Percentiles rank a stretch among this genome's conserved stretches.
phyloP scores from a whole-genome alignment of 305 asterid species.

The Fraxinus latifolia region DNA sequence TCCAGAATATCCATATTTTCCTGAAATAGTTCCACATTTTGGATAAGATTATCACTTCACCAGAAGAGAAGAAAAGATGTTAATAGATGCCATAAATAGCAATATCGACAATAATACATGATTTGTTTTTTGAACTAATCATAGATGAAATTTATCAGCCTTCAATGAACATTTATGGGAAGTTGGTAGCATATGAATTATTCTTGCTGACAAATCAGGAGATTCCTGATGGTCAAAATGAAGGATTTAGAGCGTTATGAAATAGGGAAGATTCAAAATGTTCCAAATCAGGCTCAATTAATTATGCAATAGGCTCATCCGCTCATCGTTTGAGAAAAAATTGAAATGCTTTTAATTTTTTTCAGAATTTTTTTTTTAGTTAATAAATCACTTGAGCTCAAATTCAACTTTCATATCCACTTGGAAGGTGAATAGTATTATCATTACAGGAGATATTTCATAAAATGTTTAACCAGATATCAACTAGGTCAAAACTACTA shows the following conservation, averaged over 20 bases:
- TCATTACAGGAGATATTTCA: neutral
- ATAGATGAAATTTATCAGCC: neutral
- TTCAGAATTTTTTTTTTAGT: constrained; percentile 1
- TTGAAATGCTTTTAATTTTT: neutral
- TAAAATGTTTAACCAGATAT: neutral
- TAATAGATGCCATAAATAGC: neutral
- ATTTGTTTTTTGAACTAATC: neutral
- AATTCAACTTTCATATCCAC: neutral
- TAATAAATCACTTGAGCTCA: neutral
- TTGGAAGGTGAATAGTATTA: neutral
- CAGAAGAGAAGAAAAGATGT: neutral
- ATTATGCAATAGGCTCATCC: neutral
- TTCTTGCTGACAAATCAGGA: neutral
- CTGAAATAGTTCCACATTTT: constrained; percentile 39
- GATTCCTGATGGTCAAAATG: neutral
- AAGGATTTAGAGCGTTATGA: neutral
- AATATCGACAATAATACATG: neutral
- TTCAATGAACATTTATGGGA: neutral
- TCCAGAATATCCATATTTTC: constrained; percentile 62
- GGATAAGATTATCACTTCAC: neutral
- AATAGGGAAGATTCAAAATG: neutral
- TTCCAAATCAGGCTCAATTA: neutral
- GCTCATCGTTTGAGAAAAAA: neutral
- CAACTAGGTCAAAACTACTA: neutral
- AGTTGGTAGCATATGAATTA: neutral